Percentiles rank a stretch among this genome's conserved stretches.
phyloP scores from a whole-genome alignment of 345 rosid genomes.

The Moringa oleifera region DNA sequence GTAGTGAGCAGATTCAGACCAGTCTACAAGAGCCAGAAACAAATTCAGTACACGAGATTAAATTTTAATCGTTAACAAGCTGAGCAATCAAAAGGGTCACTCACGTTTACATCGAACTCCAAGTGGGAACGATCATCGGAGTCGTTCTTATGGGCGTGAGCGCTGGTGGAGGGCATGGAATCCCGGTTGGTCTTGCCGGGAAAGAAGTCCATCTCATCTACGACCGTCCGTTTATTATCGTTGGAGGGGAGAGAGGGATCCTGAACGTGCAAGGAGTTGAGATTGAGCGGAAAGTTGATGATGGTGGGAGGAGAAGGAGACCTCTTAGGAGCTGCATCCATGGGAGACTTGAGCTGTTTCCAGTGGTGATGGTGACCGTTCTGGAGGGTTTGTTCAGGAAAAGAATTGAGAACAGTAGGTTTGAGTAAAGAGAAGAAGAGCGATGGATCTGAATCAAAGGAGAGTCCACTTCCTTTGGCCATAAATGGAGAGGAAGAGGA shows the following conservation, averaged over 20 bases:
- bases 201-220: slow-evolving; percentile 57
- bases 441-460: slow-evolving; percentile 52
- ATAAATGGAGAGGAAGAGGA: slow-evolving; percentile 32
- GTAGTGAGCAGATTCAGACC: slow-evolving; percentile 58
- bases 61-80: too few species aligned
- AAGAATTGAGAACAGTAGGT: slow-evolving; percentile 48
- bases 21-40: slow-evolving; percentile 31
- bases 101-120: slow-evolving; percentile 41
- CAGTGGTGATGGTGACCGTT: slow-evolving; percentile 17
- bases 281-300: slow-evolving; percentile 43
- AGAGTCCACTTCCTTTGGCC: slow-evolving; percentile 54
- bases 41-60: neutral
- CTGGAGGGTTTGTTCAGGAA: slow-evolving; percentile 26
- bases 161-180: slow-evolving; percentile 5
- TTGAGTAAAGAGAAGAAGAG: slow-evolving; percentile 25
- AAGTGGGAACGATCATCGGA: slow-evolving; percentile 16
- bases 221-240: slow-evolving; percentile 23
- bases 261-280: slow-evolving; percentile 11
- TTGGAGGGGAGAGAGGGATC: slow-evolving; percentile 1
- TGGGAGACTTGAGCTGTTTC: neutral
- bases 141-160: neutral
- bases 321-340: slow-evolving; percentile 14
- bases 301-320: slow-evolving; percentile 28
- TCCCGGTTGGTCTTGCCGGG: slow-evolving; percentile 21
- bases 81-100: neutral